Base-by-base conservation (phyloP, 179 eudicot genomes). In the Corrigiola litoralis region DNA sequence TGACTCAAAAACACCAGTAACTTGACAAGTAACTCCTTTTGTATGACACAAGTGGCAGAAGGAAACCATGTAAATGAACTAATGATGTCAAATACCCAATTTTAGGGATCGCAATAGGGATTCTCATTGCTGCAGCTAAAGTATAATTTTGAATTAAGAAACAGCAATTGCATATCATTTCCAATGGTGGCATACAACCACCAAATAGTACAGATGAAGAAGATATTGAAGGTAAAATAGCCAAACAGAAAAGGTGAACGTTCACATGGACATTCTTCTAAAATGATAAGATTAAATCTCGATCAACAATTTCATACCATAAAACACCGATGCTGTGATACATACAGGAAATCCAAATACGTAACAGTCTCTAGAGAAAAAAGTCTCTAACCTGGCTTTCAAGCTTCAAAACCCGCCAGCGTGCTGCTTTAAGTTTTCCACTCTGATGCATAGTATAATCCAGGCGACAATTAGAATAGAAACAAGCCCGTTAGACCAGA, bases 401-500 rank as follows among this genome's bases (percentile, higher is more conserved):
- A 76, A 94, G 89, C 42, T 67, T 48, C 66, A 83, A 77, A 40
- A 90, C 89, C 75, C 78, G 84, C 72, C 73, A 79, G 61, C 96
- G 95, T 32, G 88, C 82, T 58, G 77, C 85, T 72, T 79, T 88
- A 72, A 94, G 82, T 58, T 75, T 73, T 50, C 96, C 69, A 75
- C 95, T 94, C 99, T 92, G 89, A 50, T 49, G 65, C 66, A 51
- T 21, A 62, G 12, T 47, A 55, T 38, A n/a, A n/a, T 34, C 56
- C 27, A 40, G 44, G 34, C 36, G 40, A 56, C 21, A 36, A 68
- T 52, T 33, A 62, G 61, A 57, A 27, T 46, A 32, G 33, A 29
- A 68, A 24, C 36, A 49, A 44, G 48, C 10, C 40, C 25, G 21
- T 21, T 46, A 25, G 37, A 57, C 29, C 32, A 57, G 8, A 44